Conservation (phyloP, 345 rosid genomes). For the Lenwebbia sp. region DNA sequence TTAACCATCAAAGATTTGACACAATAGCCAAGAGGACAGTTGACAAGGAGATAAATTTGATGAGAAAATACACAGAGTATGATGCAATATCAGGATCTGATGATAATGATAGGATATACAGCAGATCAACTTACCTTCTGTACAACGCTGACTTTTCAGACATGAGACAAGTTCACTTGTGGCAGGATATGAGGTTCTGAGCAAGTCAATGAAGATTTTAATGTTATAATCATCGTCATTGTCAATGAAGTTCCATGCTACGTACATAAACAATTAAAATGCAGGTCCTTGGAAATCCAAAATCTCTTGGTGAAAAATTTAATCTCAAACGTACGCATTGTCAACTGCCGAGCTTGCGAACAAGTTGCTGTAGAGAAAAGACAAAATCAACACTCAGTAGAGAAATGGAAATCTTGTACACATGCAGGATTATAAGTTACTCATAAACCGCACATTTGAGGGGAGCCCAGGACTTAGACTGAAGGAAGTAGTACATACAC, state of each 20-base stretch:
- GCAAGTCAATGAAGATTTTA: neutral
- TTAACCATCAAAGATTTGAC: neutral
- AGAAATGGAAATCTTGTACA: neutral
- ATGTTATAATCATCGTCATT: neutral
- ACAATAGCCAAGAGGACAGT: neutral
- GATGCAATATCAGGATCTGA: neutral
- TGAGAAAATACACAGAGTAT: neutral
- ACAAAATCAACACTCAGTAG: neutral
- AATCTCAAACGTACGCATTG: conserved; percentile 10
- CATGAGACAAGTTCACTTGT: neutral
- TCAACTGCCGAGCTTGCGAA: conserved; percentile 20
- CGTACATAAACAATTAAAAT: neutral
- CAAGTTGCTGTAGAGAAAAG: conserved; percentile 21
- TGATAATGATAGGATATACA: neutral
- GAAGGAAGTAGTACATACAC: neutral
- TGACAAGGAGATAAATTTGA: neutral
- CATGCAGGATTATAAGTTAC: neutral
- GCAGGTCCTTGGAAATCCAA: neutral
- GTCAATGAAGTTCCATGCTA: neutral
- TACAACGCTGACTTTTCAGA: neutral
- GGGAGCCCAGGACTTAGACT: neutral
- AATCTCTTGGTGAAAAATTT: neutral
- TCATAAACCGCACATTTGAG: neutral
- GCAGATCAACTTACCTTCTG: neutral
- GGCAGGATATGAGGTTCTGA: neutral